Evolutionary conservation across 2,329 filamentous ascomycete species (phyloP).

Genomic region (Pseudopithomyces maydicus): DNA sequence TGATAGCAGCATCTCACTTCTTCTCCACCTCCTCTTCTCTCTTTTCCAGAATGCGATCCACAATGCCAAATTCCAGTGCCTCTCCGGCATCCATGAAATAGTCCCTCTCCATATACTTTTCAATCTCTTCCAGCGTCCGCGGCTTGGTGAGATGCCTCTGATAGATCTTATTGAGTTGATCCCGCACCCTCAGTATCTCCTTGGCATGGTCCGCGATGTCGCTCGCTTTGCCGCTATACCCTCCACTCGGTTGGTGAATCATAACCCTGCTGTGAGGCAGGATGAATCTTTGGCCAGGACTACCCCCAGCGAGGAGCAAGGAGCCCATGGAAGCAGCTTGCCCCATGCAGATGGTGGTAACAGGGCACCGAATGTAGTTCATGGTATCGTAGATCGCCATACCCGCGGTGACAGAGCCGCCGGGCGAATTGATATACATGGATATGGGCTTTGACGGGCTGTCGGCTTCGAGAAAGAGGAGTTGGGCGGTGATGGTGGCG

Average conservation of each 20-base stretch:
- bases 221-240: slow-evolving; percentile 67
- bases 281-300: slow-evolving; percentile 82
- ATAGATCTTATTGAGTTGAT: slow-evolving; percentile 90
- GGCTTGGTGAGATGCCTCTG: slow-evolving; percentile 80
- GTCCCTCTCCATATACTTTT: slow-evolving; percentile 95
- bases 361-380: slow-evolving; percentile 91
- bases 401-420: slow-evolving; percentile 84
- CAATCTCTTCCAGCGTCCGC: slow-evolving; percentile 80
- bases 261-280: slow-evolving; percentile 95
- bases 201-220: slow-evolving; percentile 98
- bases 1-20: slow-evolving; percentile 8
- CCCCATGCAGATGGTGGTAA: slow-evolving; percentile 93
- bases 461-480: slow-evolving; percentile 97
- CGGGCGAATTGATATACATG: slow-evolving; percentile 97
- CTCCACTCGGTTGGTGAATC: slow-evolving; percentile 93
- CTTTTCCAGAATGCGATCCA: slow-evolving; percentile 82
- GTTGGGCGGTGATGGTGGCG: slow-evolving; percentile 92
- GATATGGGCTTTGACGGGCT: slow-evolving; percentile 93
- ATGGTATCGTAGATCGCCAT: slow-evolving; percentile 98
- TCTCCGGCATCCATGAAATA: slow-evolving; percentile 91
- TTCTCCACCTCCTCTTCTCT: slow-evolving; percentile 56
- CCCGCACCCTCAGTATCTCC: slow-evolving; percentile 86
- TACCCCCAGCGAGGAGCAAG: slow-evolving; percentile 83
- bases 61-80: slow-evolving; percentile 85
- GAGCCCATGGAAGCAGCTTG: slow-evolving; percentile 96